A percentile compares a stretch with the other conserved stretches of the same genome.
Evolutionary conservation across 495 filamentous ascomycete genomes (phyloP).

Genomic region (Aspergillus diversus): DNA sequence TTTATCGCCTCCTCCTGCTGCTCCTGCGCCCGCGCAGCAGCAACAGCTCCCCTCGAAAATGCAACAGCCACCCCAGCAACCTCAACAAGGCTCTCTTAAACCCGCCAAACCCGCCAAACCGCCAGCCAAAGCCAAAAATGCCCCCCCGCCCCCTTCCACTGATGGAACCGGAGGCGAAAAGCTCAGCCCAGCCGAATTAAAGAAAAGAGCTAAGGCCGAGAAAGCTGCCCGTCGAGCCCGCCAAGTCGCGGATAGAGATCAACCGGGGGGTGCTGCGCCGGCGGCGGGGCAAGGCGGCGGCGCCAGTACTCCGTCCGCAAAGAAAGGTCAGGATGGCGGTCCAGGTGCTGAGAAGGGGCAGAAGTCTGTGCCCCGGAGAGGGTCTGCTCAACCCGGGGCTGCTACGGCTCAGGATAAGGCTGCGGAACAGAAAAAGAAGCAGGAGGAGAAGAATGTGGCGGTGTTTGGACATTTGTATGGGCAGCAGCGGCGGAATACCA

Average conservation of each 20-base stretch:
- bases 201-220: slow-evolving; percentile 77
- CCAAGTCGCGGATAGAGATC: slow-evolving; percentile 53
- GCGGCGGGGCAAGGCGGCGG: slow-evolving; percentile 31
- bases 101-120: slow-evolving; percentile 34
- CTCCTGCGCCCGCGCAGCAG: slow-evolving; percentile 20
- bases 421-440: slow-evolving; percentile 47
- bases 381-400: slow-evolving; percentile 40
- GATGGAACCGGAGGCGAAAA: slow-evolving; percentile 44
- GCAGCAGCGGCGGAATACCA: slow-evolving; percentile 66
- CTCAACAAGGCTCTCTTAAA: slow-evolving; percentile 25
- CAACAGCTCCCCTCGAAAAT: slow-evolving; percentile 26
- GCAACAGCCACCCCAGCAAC: slow-evolving; percentile 18
- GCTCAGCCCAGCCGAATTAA: slow-evolving; percentile 68
- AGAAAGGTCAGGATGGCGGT: slow-evolving; percentile 46
- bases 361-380: slow-evolving; percentile 37
- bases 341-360: slow-evolving; percentile 42
- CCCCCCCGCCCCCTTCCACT: slow-evolving; percentile 18
- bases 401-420: slow-evolving; percentile 36
- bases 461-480: slow-evolving; percentile 88
- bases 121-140: slow-evolving; percentile 34
- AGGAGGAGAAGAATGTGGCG: slow-evolving; percentile 72
- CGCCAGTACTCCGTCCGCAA: slow-evolving; percentile 32
- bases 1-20: slow-evolving; percentile 14
- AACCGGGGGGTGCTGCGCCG: neutral
- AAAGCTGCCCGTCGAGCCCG: slow-evolving; percentile 74